A percentile compares a stretch with the other conserved stretches of the same genome.
phyloP scores from a whole-genome alignment of 75 land plant genomes.

The Sequoia sempervirens region DNA sequence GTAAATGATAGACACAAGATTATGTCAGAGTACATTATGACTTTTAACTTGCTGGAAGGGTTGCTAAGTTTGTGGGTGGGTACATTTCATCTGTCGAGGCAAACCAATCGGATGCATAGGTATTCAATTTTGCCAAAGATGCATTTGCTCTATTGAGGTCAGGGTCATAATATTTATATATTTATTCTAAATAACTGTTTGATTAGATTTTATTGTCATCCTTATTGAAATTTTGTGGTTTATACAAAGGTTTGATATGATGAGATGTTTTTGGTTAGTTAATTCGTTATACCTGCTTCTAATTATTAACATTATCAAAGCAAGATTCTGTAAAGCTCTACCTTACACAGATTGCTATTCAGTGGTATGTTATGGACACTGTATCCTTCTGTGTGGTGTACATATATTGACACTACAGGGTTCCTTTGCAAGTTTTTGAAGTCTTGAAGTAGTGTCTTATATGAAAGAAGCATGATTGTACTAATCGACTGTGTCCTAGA shows the following conservation, averaged over 20 bases:
- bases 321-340: no score
- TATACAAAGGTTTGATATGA: neutral
- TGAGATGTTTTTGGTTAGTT: neutral
- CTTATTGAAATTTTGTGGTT: neutral
- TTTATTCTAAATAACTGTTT: neutral
- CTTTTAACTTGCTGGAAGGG: neutral
- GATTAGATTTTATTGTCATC: neutral
- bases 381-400: neutral
- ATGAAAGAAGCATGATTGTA: neutral
- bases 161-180: neutral
- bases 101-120: neutral
- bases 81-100: neutral
- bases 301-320: neutral
- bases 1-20: neutral
- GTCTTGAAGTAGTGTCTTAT: neutral
- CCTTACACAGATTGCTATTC: neutral
- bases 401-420: neutral
- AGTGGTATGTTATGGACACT: neutral
- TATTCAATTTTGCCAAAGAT: neutral
- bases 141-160: neutral
- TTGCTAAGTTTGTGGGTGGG: neutral
- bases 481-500: neutral
- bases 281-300: neutral
- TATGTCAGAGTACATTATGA: neutral
- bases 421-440: neutral